Conservation (phyloP, 768 basidiomycete species). For the Inosperma sp. region DNA sequence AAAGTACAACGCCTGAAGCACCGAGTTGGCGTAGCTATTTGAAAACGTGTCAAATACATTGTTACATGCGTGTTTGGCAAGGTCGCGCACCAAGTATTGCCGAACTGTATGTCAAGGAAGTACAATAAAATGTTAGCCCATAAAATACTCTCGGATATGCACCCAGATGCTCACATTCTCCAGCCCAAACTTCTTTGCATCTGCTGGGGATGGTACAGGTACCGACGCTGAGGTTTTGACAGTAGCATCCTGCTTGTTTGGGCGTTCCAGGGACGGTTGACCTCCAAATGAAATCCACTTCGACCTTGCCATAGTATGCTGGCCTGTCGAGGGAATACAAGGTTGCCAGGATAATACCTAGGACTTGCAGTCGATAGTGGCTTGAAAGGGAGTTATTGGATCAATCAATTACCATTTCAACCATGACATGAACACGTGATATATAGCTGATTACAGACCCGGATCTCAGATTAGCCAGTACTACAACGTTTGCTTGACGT, state of each 20-base stretch:
- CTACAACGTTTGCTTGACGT: slow-evolving; percentile 40
- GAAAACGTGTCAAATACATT: slow-evolving; percentile 21
- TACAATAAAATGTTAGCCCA: neutral
- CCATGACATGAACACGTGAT: slow-evolving; percentile 5
- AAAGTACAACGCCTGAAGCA: slow-evolving; percentile 94
- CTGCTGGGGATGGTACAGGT: slow-evolving; percentile 48
- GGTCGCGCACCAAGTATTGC: slow-evolving; percentile 81
- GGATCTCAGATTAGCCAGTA: slow-evolving; percentile 2
- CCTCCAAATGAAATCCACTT: slow-evolving; percentile 36
- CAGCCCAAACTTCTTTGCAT: slow-evolving; percentile 89
- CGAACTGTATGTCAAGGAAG: slow-evolving; percentile 56
- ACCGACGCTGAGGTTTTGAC: slow-evolving; percentile 23
- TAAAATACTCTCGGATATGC: neutral
- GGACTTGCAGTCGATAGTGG: slow-evolving; percentile 3
- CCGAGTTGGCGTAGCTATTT: slow-evolving; percentile 94
- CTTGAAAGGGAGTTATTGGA: neutral
- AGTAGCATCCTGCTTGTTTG: slow-evolving; percentile 20
- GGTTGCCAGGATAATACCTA: slow-evolving; percentile 9
- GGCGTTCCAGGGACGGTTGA: slow-evolving; percentile 24
- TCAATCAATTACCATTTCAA: slow-evolving; percentile 2
- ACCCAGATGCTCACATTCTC: slow-evolving; percentile 76
- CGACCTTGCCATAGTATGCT: slow-evolving; percentile 32
- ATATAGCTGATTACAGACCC: neutral
- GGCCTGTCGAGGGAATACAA: neutral
- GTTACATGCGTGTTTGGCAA: neutral